These are phyloP conservation scores for Nemania abortiva DNA, from an alignment of 2,329 filamentous ascomycete genomes.

Conservation along the genomic window DNA sequence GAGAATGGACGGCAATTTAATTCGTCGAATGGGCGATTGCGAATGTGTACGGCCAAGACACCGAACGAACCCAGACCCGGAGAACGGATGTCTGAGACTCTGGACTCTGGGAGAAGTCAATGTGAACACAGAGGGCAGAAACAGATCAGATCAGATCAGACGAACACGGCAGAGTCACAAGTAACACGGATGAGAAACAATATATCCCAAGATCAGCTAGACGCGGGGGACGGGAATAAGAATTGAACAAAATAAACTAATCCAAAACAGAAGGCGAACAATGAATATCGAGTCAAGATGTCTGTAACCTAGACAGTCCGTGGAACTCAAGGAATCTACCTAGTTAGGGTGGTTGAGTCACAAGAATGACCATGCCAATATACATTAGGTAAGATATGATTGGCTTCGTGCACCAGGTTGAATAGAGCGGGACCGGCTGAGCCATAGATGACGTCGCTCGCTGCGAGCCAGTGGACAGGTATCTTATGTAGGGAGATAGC, in stretches of 20 bases:
- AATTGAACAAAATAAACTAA: background rate
- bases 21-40: constrained; percentile 14
- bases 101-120: constrained; percentile 10
- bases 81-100: constrained; percentile 37
- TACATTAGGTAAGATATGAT: constrained; percentile 4
- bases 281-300: background rate
- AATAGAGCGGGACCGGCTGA: background rate
- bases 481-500: background rate
- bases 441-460: constrained; percentile 5
- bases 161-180: background rate
- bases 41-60: background rate
- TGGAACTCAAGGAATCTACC: background rate
- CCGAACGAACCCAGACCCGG: background rate
- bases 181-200: constrained; percentile 13
- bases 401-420: background rate
- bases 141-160: constrained; percentile 12
- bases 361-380: background rate
- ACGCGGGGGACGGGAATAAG: background rate
- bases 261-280: background rate
- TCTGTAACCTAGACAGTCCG: background rate
- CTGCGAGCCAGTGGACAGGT: background rate
- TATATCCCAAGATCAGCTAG: background rate
- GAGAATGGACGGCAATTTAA: constrained; percentile 4
- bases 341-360: constrained; percentile 1
- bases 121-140: constrained; percentile 21